phyloP scores from a whole-genome alignment of 2,329 filamentous ascomycete genomes.

The Xylaria sp. region DNA sequence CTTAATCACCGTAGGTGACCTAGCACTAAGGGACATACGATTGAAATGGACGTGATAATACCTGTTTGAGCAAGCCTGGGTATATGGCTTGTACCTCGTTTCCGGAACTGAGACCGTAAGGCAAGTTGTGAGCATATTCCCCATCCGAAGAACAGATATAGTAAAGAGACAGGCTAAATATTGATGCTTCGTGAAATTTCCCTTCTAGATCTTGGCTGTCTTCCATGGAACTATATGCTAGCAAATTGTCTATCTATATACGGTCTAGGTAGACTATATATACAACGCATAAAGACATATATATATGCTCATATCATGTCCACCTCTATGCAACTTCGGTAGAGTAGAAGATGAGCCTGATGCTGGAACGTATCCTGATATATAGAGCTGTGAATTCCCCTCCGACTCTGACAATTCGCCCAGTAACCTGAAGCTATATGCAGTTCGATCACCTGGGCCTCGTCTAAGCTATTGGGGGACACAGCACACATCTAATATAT shows the following conservation, averaged over 20 bases:
- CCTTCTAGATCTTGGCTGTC: neutral
- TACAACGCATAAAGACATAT: no score
- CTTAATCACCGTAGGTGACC: neutral
- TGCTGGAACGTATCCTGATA: neutral
- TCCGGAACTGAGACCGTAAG: neutral
- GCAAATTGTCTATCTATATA: constrained; percentile 12
- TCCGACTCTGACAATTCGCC: neutral
- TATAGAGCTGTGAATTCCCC: neutral
- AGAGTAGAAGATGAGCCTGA: neutral
- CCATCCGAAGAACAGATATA: neutral
- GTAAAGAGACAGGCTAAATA: neutral
- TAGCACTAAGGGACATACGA: neutral
- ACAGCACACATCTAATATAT: no score
- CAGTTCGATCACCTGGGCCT: no score
- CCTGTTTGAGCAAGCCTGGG: no score
- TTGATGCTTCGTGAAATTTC: neutral
- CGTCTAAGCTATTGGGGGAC: no score
- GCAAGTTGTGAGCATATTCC: neutral
- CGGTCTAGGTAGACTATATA: no score
- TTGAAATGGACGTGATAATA: no score
- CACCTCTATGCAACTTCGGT: neutral
- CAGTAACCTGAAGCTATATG: no score
- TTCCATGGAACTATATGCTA: constrained; percentile 4
- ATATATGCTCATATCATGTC: neutral
- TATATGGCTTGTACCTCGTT: neutral